These are phyloP conservation scores for Leccinellum luteum DNA, from an alignment of 768 basidiomycete genomes.

Conservation along the genomic window DNA sequence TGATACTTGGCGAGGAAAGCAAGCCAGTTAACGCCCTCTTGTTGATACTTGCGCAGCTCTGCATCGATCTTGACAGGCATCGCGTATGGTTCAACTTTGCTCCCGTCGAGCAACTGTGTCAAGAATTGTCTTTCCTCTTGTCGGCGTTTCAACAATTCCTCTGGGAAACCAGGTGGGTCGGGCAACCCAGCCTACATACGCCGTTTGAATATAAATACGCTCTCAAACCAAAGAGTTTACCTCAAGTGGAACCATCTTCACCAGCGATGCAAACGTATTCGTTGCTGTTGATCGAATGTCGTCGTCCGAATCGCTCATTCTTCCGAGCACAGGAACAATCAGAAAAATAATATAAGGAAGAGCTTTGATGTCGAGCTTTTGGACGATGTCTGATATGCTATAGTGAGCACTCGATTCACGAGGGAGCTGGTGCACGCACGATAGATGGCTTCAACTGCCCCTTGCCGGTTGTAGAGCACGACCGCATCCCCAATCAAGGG, in stretches of 20 bases:
- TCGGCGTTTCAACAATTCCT: slow-evolving; percentile 80
- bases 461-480: slow-evolving; percentile 75
- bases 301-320: slow-evolving; percentile 95
- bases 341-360: slow-evolving; percentile 96
- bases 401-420: slow-evolving; percentile 10
- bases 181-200: slow-evolving; percentile 83
- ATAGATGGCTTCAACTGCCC: slow-evolving; percentile 77
- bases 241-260: slow-evolving; percentile 98
- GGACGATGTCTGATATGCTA: slow-evolving; percentile 71
- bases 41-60: slow-evolving; percentile 94
- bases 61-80: slow-evolving; percentile 89
- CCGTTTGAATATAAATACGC: not conserved
- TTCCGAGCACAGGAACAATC: slow-evolving; percentile 91
- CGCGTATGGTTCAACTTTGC: slow-evolving; percentile 86
- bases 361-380: slow-evolving; percentile 88
- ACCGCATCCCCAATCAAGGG: slow-evolving; percentile 81
- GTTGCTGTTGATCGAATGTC: slow-evolving; percentile 91
- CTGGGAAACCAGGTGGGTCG: slow-evolving; percentile 89
- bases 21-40: slow-evolving; percentile 98
- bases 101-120: slow-evolving; percentile 90
- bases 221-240: slow-evolving; percentile 38
- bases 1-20: slow-evolving; percentile 98
- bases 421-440: not conserved
- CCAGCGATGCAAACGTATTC: slow-evolving; percentile 94
- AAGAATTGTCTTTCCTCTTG: slow-evolving; percentile 89